Evolutionary conservation across 768 basidiomycete genomes (phyloP), one percentile per base, ranked within the genome.

Genomic region (Termitomyces sp.): DNA sequence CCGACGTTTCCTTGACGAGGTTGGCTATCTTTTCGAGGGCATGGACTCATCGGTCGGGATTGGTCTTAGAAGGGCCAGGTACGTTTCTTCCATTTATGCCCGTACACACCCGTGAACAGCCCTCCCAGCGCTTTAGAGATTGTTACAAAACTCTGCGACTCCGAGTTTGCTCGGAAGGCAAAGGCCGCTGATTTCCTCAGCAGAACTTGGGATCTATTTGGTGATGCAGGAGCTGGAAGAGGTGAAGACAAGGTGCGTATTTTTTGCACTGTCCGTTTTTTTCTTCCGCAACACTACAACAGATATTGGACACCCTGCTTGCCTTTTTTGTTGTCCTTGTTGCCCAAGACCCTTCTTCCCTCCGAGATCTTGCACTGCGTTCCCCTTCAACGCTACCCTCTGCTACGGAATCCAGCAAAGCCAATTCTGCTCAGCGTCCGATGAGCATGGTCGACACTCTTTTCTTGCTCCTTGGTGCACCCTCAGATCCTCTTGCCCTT

Each of bases 1-100:
- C 52, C 75, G 90, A 58, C 74, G 88, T 15, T 93, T 93, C 64
- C 67, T 91, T 42, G 91, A 93, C 57, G 90, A 92, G 62, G 80
- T 91, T 2, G 91, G 91, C 0, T 93, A 92, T 69, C 69, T 93
- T 5, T 87, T 92, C 58, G 91, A 93, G 67, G 89, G 91, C 0
- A 77, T 93, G 69, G 81, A 83, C 26, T 61, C 68, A 10, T 72
- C 73, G 15, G 78, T 76, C 15, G 74, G 77, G 10, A 62, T 83
- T 45, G 76, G 79, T 2, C 74, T 92, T 24, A 77, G 84, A 47
- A 77, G 88, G 59, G 80, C 85, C 11, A 92, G 88, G 90, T 88
- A 55, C 28, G 70, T 51, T 22, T 19, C 19, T 30, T 21, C 8
- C 40, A 52, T 42, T 9, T 37, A 11, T 54, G 1, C 10, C 7